Evolutionary conservation across 495 filamentous ascomycete species (phyloP).

Genomic region (Trichoderma gamsii): DNA sequence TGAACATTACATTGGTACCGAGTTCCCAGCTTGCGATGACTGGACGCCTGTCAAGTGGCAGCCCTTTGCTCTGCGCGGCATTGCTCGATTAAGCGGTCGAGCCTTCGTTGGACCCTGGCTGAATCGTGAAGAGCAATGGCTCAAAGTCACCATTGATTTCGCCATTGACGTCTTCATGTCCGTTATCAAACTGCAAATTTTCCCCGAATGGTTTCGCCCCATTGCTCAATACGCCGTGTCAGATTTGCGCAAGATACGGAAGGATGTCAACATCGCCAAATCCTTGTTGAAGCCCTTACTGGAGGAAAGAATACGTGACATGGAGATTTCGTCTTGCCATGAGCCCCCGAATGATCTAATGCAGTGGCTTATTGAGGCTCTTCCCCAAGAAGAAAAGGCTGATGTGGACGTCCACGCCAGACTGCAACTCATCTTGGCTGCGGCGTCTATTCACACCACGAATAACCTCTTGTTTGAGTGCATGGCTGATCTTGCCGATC

Average conservation of each 20-base stretch:
- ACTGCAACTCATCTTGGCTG: constrained; percentile 30
- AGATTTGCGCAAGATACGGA: constrained; percentile 27
- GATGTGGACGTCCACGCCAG: constrained; percentile 27
- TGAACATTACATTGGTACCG: constrained; percentile 27
- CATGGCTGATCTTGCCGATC: constrained; percentile 43
- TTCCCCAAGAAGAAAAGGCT: constrained; percentile 29
- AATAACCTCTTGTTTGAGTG: constrained; percentile 33
- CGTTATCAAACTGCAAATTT: constrained; percentile 33
- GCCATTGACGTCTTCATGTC: constrained; percentile 33
- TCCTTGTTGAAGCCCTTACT: constrained; percentile 29
- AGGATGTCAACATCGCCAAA: constrained; percentile 26
- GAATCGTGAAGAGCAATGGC: constrained; percentile 32
- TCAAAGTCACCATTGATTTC: constrained; percentile 32
- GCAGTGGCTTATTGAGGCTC: constrained; percentile 31
- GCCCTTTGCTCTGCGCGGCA: constrained; percentile 31
- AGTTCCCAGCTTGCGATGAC: constrained; percentile 32
- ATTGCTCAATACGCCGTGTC: constrained; percentile 27
- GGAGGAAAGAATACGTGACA: constrained; percentile 27
- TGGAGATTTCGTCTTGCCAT: constrained; percentile 24
- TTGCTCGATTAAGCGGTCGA: constrained; percentile 29
- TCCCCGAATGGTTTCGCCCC: constrained; percentile 33
- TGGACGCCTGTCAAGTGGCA: constrained; percentile 35
- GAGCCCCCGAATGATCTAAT: constrained; percentile 29
- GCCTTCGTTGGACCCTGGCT: constrained; percentile 30
- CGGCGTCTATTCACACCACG: constrained; percentile 33